phyloP scores from a whole-genome alignment of 2,329 filamentous ascomycete genomes.

The Verticillium albo-atrum region DNA sequence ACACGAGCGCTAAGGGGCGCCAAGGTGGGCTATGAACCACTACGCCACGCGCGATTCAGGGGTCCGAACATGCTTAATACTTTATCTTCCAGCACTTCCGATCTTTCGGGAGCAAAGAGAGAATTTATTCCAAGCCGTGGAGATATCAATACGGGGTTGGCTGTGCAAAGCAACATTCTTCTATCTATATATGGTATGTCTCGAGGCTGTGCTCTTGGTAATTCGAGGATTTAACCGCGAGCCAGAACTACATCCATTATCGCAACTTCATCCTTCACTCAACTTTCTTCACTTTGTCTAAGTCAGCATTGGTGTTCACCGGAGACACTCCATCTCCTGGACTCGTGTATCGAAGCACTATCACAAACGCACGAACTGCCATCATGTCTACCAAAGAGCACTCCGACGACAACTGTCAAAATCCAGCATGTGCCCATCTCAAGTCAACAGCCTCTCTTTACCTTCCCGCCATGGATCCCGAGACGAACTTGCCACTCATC shows the following conservation, averaged over 20 bases:
- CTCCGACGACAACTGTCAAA: neutral
- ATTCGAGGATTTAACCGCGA: neutral
- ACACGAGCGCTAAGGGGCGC: neutral
- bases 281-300: neutral
- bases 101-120: neutral
- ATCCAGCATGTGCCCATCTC: neutral
- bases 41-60: neutral
- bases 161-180: neutral
- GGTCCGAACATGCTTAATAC: neutral
- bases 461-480: neutral
- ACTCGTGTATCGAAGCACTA: neutral
- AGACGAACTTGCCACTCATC: neutral
- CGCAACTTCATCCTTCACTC: neutral
- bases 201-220: neutral
- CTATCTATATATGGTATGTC: neutral
- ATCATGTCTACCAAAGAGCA: neutral
- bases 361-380: neutral
- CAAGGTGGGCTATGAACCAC: neutral
- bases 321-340: too few relatives aligned
- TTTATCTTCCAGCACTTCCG: neutral
- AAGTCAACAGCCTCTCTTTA: neutral
- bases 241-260: neutral
- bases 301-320: too few relatives aligned
- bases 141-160: neutral
- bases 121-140: neutral